Evolutionary conservation across 257 asterid genomes (phyloP).

Genomic region (Paraleonurus japonicus): DNA sequence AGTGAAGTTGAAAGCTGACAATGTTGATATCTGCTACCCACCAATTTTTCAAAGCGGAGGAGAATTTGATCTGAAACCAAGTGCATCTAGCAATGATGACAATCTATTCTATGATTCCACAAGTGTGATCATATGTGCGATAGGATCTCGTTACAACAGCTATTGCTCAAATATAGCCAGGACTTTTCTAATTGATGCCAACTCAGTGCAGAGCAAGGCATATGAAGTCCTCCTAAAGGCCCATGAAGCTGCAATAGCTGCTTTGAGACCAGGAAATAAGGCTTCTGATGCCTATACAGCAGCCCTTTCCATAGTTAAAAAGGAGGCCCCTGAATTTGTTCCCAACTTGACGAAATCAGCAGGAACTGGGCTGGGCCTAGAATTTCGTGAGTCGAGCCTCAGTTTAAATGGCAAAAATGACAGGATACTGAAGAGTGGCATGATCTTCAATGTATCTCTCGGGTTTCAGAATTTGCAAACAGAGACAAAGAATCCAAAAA

Average conservation of each 20-base stretch:
- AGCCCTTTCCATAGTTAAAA: slow-evolving; percentile 46
- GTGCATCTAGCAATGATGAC: slow-evolving; percentile 57
- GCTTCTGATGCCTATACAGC: slow-evolving; percentile 44
- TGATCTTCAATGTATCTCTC: slow-evolving; percentile 57
- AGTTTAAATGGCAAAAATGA: slow-evolving; percentile 50
- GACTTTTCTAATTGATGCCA: slow-evolving; percentile 53
- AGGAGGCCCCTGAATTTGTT: slow-evolving; percentile 52
- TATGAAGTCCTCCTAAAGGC: slow-evolving; percentile 62
- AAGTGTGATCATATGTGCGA: slow-evolving; percentile 57
- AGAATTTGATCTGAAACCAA: slow-evolving; percentile 53
- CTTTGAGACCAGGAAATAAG: slow-evolving; percentile 53
- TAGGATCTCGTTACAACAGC: slow-evolving; percentile 58
- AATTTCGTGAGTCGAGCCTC: slow-evolving; percentile 58
- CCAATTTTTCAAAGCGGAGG: slow-evolving; percentile 74
- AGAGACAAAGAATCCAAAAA: slow-evolving; percentile 38
- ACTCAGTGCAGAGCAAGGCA: slow-evolving; percentile 45
- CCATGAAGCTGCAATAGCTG: slow-evolving; percentile 55
- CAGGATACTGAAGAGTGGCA: slow-evolving; percentile 46
- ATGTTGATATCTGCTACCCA: slow-evolving; percentile 71
- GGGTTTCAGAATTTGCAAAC: slow-evolving; percentile 58
- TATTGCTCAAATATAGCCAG: slow-evolving; percentile 65
- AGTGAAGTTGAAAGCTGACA: slow-evolving; percentile 65
- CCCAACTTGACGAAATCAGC: slow-evolving; percentile 55
- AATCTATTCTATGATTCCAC: slow-evolving; percentile 44
- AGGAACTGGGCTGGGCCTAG: slow-evolving; percentile 71